These are phyloP conservation scores for Trichophyton rubrum DNA, from an alignment of 2,329 filamentous ascomycete genomes.

Conservation along the genomic window DNA sequence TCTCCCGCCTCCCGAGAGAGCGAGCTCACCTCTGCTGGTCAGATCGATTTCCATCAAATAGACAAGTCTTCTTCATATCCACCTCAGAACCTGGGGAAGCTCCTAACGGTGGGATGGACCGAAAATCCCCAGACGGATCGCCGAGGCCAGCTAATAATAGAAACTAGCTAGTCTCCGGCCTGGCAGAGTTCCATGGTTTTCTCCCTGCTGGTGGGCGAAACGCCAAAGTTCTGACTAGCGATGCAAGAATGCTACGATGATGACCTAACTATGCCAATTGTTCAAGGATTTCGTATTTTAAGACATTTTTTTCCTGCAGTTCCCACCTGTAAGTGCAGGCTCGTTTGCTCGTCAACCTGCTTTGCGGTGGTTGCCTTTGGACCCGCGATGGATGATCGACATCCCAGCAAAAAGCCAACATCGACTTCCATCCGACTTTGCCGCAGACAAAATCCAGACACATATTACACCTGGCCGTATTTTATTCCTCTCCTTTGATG, in stretches of 20 bases:
- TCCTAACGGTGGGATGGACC: not conserved
- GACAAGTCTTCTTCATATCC: not conserved
- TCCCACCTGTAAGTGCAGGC: not conserved
- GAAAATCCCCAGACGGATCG: not conserved
- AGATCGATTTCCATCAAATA: not conserved
- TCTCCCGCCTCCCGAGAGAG: not conserved
- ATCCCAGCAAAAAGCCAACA: not conserved
- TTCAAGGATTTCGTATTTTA: not conserved
- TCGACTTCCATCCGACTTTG: not conserved
- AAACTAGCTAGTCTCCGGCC: not conserved
- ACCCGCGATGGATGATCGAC: not conserved
- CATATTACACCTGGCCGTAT: not conserved
- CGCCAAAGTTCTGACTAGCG: not conserved
- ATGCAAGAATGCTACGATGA: not conserved
- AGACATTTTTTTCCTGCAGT: not conserved
- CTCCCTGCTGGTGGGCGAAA: not conserved
- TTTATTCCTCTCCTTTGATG: not conserved
- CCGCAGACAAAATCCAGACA: not conserved
- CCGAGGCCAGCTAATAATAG: not conserved
- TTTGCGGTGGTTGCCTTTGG: not conserved
- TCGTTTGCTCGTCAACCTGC: not conserved
- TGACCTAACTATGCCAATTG: not conserved
- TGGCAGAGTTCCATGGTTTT: not conserved
- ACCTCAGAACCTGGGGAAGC: not conserved
- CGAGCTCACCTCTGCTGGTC: not conserved